Base-by-base conservation (phyloP, 805 yeast species). In the Blastobotrys mokoenaii region DNA sequence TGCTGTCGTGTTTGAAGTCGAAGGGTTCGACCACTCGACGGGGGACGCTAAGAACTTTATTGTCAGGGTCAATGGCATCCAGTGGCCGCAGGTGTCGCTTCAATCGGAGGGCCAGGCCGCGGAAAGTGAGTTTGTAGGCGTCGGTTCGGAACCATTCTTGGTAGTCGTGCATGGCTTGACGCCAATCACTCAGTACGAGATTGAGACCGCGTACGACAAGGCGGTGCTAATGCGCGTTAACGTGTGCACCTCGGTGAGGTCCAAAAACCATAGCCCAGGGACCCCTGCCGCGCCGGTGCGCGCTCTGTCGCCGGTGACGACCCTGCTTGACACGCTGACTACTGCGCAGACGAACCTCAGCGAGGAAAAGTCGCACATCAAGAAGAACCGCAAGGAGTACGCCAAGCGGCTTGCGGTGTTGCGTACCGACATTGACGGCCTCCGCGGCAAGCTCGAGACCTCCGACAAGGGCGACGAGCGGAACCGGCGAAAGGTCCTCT, bases 41-140 rank as follows among this genome's bases (percentile, higher is more conserved):
- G 4, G 63, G 68, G 39, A 71, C 71, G 10, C 62, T 68, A 22
- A 22, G 27, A 45, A 46, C n/a, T 41, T 62, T 14, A 38, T 51
- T 3, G 62, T 57, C 8, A 47, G 55, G 5, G 85, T 82, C 3
- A 81, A 82, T 54, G 86, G 85, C 17, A 72, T 81, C 17, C 70
- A 75, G 11, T 82, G 88, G 88, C 74, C 79, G 20, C 85, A 80
- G 55, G 77, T 78, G 1, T 70, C 79, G 0, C 68, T 75, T 33
- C 78, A 44, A 18, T 40, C 36, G 2, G 17, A 15, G 18, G 32
- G 30, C 5, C 40, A 41, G 16, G 17, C 14, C 30, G n/a, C 15
- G 3, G 40, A 37, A n/a, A 22, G 22, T n/a, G 30, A 22, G 18
- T 17, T 11, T 22, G 31, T 14, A 5, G 32, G 16, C 12, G 46